Evolutionary conservation across 495 filamentous ascomycete genomes (phyloP), one percentile per base, ranked within the genome.

Genomic region (Neurospora sp.): DNA sequence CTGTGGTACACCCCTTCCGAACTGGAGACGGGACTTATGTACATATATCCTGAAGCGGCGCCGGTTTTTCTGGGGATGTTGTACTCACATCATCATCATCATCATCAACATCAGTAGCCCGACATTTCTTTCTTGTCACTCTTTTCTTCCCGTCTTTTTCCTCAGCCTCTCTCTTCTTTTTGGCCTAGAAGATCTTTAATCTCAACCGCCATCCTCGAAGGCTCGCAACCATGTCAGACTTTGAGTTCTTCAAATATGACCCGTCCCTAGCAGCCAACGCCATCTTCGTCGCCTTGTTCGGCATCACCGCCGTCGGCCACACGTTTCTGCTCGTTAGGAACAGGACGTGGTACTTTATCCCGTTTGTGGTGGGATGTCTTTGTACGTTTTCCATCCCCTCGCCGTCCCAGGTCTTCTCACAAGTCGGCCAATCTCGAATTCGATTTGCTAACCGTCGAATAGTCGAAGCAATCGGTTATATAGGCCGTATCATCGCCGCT

Each of bases 391-490:
- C n/a, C n/a, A n/a, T n/a, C n/a, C n/a, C n/a, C n/a, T n/a, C n/a
- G n/a, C n/a, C n/a, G n/a, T n/a, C n/a, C n/a, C n/a, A n/a, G n/a
- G n/a, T n/a, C n/a, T n/a, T n/a, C n/a, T n/a, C n/a, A n/a, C n/a
- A n/a, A n/a, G n/a, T n/a, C n/a, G n/a, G n/a, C n/a, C n/a, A n/a
- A n/a, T n/a, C n/a, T n/a, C n/a, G n/a, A n/a, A n/a, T n/a, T n/a
- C n/a, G n/a, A n/a, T n/a, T n/a, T n/a, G n/a, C n/a, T n/a, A n/a
- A n/a, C n/a, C n/a, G n/a, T n/a, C n/a, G n/a, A n/a, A n/a, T n/a
- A n/a, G 87, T 89, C 79, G 88, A 91, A 77, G 74, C 85, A 0
- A 76, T 88, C 10, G 89, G 89, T n/a, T 91, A 91, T 74, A 77
- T 87, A 42, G 88, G 84, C 46, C 86, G 89, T 37, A 74, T 82